Evolutionary conservation across 1,284 basidiomycete species (phyloP).

Genomic region (Sporisorium scitamineum): DNA sequence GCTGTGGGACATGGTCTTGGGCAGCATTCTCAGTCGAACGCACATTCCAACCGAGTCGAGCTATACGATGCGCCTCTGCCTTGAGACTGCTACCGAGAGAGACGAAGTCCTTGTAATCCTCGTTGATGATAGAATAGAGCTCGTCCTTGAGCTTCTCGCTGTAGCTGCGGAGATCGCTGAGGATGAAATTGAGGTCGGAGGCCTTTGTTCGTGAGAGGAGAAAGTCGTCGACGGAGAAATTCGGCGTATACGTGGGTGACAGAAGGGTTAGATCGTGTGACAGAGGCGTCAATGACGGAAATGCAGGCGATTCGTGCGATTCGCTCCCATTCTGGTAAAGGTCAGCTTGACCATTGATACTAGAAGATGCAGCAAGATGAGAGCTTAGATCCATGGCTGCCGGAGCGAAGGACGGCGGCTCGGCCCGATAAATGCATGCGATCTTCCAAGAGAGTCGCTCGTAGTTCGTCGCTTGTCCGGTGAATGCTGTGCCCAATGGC

Average conservation of each 20-base stretch:
- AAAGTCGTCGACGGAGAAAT: conserved; percentile 87
- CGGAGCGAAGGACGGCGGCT: not conserved
- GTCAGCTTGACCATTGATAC: not conserved
- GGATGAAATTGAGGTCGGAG: conserved; percentile 83
- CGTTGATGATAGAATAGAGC: conserved; percentile 92
- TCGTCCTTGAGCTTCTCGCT: conserved; percentile 86
- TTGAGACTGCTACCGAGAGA: conserved; percentile 76
- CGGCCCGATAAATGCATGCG: no score
- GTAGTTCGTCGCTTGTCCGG: no score
- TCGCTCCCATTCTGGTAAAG: conserved; percentile 3
- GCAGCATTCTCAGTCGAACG: not conserved
- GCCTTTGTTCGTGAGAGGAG: conserved; percentile 87
- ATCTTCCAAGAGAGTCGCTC: no score
- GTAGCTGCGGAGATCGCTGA: conserved; percentile 87
- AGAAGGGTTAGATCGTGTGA: conserved; percentile 83
- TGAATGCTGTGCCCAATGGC: no score
- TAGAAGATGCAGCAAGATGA: conserved; percentile 10
- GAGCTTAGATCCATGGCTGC: conserved; percentile 8
- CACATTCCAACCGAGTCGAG: conserved; percentile 35
- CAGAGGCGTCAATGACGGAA: conserved; percentile 81
- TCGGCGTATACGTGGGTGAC: conserved; percentile 71
- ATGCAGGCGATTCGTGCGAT: conserved; percentile 10
- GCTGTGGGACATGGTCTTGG: not conserved
- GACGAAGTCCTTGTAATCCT: conserved; percentile 97
- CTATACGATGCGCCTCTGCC: conserved; percentile 44